Evolutionary conservation across 2,329 filamentous ascomycete species (phyloP), one percentile per base, ranked within the genome.

Genomic region (Emericellopsis atlantica): DNA sequence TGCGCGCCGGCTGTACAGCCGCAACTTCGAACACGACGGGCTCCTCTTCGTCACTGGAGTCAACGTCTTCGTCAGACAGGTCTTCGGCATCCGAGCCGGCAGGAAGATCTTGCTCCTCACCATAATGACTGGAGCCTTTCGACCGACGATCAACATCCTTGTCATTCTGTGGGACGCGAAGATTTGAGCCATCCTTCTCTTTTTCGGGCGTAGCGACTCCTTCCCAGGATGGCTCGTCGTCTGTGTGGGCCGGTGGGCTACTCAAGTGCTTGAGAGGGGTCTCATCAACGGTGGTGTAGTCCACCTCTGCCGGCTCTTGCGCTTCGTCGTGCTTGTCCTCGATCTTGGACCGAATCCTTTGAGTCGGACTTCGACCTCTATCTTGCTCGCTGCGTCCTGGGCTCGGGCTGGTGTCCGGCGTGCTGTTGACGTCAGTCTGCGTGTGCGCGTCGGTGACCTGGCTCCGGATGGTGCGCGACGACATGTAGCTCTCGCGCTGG

Each of bases 401-500:
- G 57, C 65, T 79, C 40, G 67, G 75, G 18, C 65, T 74, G 43
- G 66, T 79, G 49, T 63, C 67, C 41, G 72, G 69, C 44, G 64
- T 78, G 51, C 58, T 65, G 50, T 60, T 55, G n/a, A 64, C 34
- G 31, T 39, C 62, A 32, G 76, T 81, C 58, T 82, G 81, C 2
- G 76, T 81, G 32, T 67, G 74, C 22, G 79, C 77, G 47, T 81
- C 78, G 9, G 83, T 92, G 57, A 82, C 76, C 22, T 79, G 79
- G 16, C 74, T 82, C 46, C 76, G 72, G 51, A 83, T 80, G 15
- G 79, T 82, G 52, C 72, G 79, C 15, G 74, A 73, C 2, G 81
- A 81, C 66, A 87, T 85, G 49, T 76, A 87, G 58, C 86, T 94
- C 48, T 76, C 81, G 41, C 81, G 70, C 51, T 82, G 77, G 54